Percentiles rank a stretch among this genome's conserved stretches.
These are phyloP conservation scores for Barnettozyma wickerhamii DNA, from an alignment of 805 yeast genomes.

Conservation along the genomic window DNA sequence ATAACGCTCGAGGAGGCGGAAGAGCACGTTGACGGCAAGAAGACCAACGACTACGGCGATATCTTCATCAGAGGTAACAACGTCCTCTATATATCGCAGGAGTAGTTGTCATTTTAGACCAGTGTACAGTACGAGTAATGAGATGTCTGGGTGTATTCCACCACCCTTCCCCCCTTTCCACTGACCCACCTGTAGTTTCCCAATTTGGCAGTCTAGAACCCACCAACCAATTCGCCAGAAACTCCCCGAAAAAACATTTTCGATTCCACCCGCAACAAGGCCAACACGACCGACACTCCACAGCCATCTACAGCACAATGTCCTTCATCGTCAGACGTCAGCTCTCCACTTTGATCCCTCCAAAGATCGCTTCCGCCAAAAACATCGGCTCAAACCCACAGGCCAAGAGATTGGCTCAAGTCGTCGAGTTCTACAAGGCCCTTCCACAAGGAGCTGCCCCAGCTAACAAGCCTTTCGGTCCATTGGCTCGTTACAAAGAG, in stretches of 20 bases:
- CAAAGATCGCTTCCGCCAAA: conserved; percentile 96
- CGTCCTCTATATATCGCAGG: conserved; percentile 32
- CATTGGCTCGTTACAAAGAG: conserved; percentile 75
- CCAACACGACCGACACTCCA: background rate
- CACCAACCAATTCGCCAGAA: background rate
- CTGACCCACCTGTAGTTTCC: conserved; percentile 3
- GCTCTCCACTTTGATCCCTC: conserved; percentile 94
- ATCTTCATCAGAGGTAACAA: conserved; percentile 86
- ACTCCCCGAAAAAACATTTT: background rate
- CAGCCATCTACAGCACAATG: conserved; percentile 38
- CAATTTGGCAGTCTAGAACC: conserved; percentile 9
- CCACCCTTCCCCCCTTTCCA: background rate
- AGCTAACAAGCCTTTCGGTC: conserved; percentile 61
- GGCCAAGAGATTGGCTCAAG: conserved; percentile 94
- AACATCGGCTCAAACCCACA: conserved; percentile 94
- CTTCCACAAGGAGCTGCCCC: conserved; percentile 93
- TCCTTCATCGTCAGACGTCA: conserved; percentile 88
- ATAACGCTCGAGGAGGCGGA: conserved; percentile 76
- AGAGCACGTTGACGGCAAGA: conserved; percentile 52
- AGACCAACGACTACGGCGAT: conserved; percentile 59
- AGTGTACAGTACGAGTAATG: background rate
- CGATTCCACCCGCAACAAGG: conserved; percentile 1
- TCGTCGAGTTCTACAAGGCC: conserved; percentile 92
- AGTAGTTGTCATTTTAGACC: conserved; percentile 5
- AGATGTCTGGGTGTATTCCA: background rate